These are phyloP conservation scores for Mortierella antarctica DNA, from an alignment of 192 early-diverging fungal species.

Conservation along the genomic window DNA sequence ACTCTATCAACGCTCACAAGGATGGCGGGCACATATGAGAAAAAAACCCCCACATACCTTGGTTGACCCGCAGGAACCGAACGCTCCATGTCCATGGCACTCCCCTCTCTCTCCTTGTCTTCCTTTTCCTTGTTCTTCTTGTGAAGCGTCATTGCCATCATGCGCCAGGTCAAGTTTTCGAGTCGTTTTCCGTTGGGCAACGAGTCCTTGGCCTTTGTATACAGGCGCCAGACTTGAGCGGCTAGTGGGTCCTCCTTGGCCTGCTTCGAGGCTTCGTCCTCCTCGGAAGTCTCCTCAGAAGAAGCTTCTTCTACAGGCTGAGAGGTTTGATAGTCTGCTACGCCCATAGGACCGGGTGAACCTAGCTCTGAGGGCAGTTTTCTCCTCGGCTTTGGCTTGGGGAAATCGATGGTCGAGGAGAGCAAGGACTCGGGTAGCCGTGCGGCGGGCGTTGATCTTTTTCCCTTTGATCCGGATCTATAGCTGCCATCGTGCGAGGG, in stretches of 20 bases:
- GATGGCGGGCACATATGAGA: not conserved
- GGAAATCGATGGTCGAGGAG: slow-evolving; percentile 51
- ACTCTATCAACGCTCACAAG: not conserved
- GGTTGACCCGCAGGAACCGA: slow-evolving; percentile 39
- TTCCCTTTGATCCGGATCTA: slow-evolving; percentile 36
- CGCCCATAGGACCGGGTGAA: slow-evolving; percentile 33
- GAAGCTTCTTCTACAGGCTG: slow-evolving; percentile 5
- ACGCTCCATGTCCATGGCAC: slow-evolving; percentile 37
- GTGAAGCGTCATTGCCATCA: slow-evolving; percentile 73
- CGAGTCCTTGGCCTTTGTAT: slow-evolving; percentile 81
- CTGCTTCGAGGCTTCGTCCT: slow-evolving; percentile 49
- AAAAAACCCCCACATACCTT: slow-evolving; percentile 24
- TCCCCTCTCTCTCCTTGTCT: slow-evolving; percentile 28
- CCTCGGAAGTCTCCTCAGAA: slow-evolving; percentile 37
- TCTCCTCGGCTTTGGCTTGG: slow-evolving; percentile 51
- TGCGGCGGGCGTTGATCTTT: slow-evolving; percentile 26
- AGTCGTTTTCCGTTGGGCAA: slow-evolving; percentile 80
- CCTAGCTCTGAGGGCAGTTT: slow-evolving; percentile 47
- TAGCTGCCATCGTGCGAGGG: slow-evolving; percentile 51
- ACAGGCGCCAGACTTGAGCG: slow-evolving; percentile 79
- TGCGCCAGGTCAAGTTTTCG: slow-evolving; percentile 87
- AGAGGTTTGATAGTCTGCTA: slow-evolving; percentile 4
- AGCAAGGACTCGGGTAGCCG: slow-evolving; percentile 50
- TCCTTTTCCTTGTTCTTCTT: slow-evolving; percentile 53
- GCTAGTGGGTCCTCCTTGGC: slow-evolving; percentile 62